A percentile compares a stretch with the other conserved stretches of the same genome.
phyloP scores from a whole-genome alignment of 805 yeast species.

The Metschnikowia rubicola region DNA sequence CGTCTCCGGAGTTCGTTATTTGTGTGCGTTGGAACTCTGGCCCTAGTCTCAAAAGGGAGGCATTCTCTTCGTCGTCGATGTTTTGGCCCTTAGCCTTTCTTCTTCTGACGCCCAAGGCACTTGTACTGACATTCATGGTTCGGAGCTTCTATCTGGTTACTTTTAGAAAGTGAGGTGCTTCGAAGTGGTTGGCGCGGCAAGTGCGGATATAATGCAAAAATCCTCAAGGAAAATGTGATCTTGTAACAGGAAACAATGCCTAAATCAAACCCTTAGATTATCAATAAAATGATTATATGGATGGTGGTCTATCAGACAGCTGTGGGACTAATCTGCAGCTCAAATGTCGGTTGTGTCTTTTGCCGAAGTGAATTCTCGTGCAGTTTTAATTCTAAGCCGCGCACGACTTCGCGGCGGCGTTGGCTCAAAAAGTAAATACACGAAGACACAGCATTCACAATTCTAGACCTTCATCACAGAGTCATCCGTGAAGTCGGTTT shows the following conservation, averaged over 20 bases:
- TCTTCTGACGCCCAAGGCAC: conserved; percentile 82
- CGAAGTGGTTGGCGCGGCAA: no score
- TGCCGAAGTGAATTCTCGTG: no score
- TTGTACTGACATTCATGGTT: conserved; percentile 80
- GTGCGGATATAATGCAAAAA: no score
- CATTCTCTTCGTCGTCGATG: conserved; percentile 87
- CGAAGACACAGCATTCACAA: neutral
- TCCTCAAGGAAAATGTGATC: neutral
- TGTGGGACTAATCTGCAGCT: neutral
- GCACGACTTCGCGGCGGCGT: conserved; percentile 7
- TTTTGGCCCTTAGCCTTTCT: conserved; percentile 56
- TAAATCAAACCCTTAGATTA: no score
- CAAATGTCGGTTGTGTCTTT: neutral
- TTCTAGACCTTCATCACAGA: conserved; percentile 3
- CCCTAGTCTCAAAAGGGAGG: conserved; percentile 81
- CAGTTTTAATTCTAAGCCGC: conserved; percentile 1
- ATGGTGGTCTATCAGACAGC: neutral
- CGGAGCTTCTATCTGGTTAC: no score
- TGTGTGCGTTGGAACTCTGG: conserved; percentile 87
- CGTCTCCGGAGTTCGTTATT: conserved; percentile 74
- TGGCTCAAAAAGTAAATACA: neutral
- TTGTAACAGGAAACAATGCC: neutral
- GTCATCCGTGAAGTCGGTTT: conserved; percentile 2
- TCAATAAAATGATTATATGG: neutral
- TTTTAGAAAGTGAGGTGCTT: no score